Conservation (phyloP, 768 basidiomycete genomes). For the Auricularia sp. region DNA sequence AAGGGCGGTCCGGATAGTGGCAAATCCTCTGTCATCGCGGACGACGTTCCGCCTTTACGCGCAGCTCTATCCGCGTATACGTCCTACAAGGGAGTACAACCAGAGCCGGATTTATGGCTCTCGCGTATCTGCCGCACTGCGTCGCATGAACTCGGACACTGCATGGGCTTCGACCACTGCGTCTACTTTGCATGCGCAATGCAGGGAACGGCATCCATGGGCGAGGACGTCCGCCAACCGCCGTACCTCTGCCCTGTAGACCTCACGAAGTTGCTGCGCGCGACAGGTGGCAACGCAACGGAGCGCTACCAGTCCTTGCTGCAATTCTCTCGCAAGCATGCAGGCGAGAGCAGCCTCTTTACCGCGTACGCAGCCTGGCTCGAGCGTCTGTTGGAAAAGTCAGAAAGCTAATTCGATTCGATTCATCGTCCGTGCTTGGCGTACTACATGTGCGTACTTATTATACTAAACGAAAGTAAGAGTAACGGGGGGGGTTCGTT, state of each 20-base stretch:
- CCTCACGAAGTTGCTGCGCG: not conserved
- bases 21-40: not conserved
- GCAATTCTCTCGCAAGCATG: not conserved
- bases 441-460: no score
- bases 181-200: not conserved
- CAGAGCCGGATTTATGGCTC: not conserved
- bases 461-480: no score
- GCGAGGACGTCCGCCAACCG: not conserved
- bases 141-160: not conserved
- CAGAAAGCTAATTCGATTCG: no score
- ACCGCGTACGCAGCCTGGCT: not conserved
- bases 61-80: not conserved
- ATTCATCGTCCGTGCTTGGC: no score
- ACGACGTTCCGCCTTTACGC: not conserved
- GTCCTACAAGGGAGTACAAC: not conserved
- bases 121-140: not conserved
- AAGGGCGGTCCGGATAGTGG: not conserved
- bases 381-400: not conserved
- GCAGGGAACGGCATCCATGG: not conserved
- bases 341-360: not conserved
- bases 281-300: not conserved
- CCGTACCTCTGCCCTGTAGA: not conserved
- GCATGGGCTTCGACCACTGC: not conserved
- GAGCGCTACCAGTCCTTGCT: not conserved
- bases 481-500: no score